Evolutionary conservation across 805 yeast genomes (phyloP), one percentile per base, ranked within the genome.

Genomic region (Candida sithepensis): DNA sequence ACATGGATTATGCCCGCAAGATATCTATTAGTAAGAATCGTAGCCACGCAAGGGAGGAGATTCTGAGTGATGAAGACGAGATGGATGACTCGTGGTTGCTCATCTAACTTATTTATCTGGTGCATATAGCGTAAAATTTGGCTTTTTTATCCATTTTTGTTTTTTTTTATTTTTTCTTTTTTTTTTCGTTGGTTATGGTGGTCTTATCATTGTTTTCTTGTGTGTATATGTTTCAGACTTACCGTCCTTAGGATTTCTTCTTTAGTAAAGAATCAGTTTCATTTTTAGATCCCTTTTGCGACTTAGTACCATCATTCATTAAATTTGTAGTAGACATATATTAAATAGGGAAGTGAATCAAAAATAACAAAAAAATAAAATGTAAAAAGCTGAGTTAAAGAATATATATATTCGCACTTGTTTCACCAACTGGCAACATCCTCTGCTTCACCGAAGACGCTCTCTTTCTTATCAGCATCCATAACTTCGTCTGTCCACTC

Each of bases 391-490:
- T 12, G 14, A 30, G 34, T 30, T 30, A 30, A 30, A 5, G 13
- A 30, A 30, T 30, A 30, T 30, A 30, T 30, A 30, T 30, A 4
- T 9, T 12, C 13, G 14, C 14, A 10, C 34, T 30, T 7, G 28
- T 6, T 24, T 24, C 14, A 92, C 99, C 99, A 92, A 52, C 84
- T 87, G 26, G 98, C 89, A 43, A 94, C 91, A 62, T 87, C 91
- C 62, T 87, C 96, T n/a, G 96, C 95, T 66, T 92, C 99, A 1
- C 98, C 97, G 64, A 92, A 91, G 12, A 90, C 84, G 39, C 86
- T 78, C 42, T 83, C 81, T 47, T 77, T 78, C 14, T 78, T 79
- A 7, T 74, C 79, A 43, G 71, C 68, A 16, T 63, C 63, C 10
- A 70, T 70, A 42, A 57, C 60, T 26, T 70, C 68, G 30, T 67